Evolutionary conservation across 1,284 basidiomycete species (phyloP), one percentile per base, ranked within the genome.

Genomic region (Porogramme epimiltina): DNA sequence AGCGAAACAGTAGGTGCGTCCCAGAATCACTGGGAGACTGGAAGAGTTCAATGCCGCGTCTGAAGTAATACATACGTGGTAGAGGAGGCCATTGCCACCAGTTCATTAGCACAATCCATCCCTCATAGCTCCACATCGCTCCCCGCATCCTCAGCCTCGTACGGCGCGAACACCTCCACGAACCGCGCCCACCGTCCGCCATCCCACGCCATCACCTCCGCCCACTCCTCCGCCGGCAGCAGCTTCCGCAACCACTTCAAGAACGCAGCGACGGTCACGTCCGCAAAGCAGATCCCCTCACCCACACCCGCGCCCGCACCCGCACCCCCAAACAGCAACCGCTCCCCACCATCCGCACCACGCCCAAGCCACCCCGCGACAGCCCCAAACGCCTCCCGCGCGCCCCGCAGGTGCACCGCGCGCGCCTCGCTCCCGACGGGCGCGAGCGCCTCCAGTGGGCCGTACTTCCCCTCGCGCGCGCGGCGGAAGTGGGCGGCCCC

Each of bases 221-320:
- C 62, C 76, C 77, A 79, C 54, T 68, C 70, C 4, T 75, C 72
- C 49, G 70, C 66, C 0, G 70, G 72, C 28, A 67, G 60, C 2
- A 69, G 44, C n/a, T 55, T 54, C 54, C 62, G 67, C 8, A 69
- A 19, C 66, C 66, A 72, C 3, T 62, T 49, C 23, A 75, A 42
- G 16, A 49, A 52, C 8, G 56, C 60, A 1, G 62, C 71, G 25
- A 76, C 37, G 15, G 63, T 59, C 4, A 75, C 58, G 44, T 78
- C 76, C 3, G 67, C 71, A 57, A 65, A 75, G 1, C 61, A 62
- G 36, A 76, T 54, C 33, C 31, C 28, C 28, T 31, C 28, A 15
- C 8, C 28, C 9, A 31, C 28, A 15, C 15, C 28, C 28, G 15
- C n/a, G n/a, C n/a, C n/a, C n/a, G n/a, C 48, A 11, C 62, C 60